Evolutionary conservation across 2,329 filamentous ascomycete species (phyloP).

Genomic region (Beauveria sp.): DNA sequence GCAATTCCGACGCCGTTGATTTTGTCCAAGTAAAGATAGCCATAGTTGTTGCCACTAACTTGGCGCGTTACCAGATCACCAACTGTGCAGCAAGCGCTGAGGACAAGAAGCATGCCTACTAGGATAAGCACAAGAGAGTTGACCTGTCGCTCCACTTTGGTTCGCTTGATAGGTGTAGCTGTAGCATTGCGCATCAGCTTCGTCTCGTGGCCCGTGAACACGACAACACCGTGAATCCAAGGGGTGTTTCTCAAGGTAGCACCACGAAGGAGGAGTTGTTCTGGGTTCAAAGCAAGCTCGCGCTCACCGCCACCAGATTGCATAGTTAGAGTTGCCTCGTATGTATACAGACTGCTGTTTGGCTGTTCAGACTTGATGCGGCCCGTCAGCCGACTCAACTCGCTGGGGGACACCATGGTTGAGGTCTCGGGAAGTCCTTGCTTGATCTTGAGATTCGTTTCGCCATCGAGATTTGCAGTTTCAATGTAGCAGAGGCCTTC

Average conservation of each 20-base stretch:
- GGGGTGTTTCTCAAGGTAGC: slow-evolving; percentile 93
- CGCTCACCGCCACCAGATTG: slow-evolving; percentile 86
- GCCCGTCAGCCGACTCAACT: slow-evolving; percentile 78
- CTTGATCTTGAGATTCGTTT: slow-evolving; percentile 98
- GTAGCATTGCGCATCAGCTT: slow-evolving; percentile 99
- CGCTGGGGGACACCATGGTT: slow-evolving; percentile 74
- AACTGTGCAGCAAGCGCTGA: slow-evolving; percentile 85
- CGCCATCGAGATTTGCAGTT: slow-evolving; percentile 93
- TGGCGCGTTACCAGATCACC: slow-evolving; percentile 79
- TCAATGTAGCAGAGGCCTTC: slow-evolving; percentile 98
- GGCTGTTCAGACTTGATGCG: slow-evolving; percentile 91
- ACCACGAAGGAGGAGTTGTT: slow-evolving; percentile 86
- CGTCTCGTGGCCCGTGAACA: slow-evolving; percentile 90
- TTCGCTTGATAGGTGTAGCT: slow-evolving; percentile 93
- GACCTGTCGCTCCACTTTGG: slow-evolving; percentile 87
- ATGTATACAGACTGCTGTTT: slow-evolving; percentile 97
- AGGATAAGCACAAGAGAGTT: slow-evolving; percentile 91
- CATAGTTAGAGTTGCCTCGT: slow-evolving; percentile 92
- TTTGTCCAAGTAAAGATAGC: slow-evolving; percentile 62
- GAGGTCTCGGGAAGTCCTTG: slow-evolving; percentile 92
- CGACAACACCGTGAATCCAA: slow-evolving; percentile 92
- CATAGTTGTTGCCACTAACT: slow-evolving; percentile 52
- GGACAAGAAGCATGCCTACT: slow-evolving; percentile 70
- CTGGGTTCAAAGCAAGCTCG: slow-evolving; percentile 80
- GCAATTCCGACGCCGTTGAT: slow-evolving; percentile 47